Evolutionary conservation across 441 rosid species (phyloP), one percentile per base, ranked within the genome.

Genomic region (Raphanus hybrid): DNA sequence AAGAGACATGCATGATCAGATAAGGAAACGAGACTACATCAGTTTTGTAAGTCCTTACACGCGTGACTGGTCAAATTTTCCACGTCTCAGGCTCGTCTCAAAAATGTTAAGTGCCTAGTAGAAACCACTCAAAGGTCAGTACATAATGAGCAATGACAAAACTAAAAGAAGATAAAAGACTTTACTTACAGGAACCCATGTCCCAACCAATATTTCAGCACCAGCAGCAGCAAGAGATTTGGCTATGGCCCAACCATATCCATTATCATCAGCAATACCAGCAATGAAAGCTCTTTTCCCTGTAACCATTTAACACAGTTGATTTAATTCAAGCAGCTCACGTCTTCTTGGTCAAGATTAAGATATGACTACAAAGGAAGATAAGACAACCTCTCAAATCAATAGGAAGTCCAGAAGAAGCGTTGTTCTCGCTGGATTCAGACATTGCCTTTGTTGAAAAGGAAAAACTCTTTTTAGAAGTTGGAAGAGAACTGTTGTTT

Each of bases 231-330:
- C 99, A 81, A 96, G 99, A 78, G 99, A 88, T 79, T 96, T 93
- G 6, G 99, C 97, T 57, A 96, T 93, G 15, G 99, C 99, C 99
- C 99, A 96, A 73, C 99, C 99, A 67, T 93, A 96, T 58, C 99
- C 99, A 74, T 96, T 89, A 75, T 93, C 97, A 87, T 96, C 99
- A 58, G 99, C 99, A 67, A 96, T 83, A 77, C 98, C 99, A 95
- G 99, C 99, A 80, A 95, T 87, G 78, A 95, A 95, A 39, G 98
- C 99, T 39, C 96, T 84, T 83, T 93, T 95, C 59, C 99, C 99
- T 92, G 69, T 70, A 65, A 74, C 14, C 59, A 62, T 64, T 67
- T 14, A 8, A 67, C 45, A 54, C 1, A 11, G 54, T 58, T 76
- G 8, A 15, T 43, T 63, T 71, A 50, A 52, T 7, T 6, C 58